Base-by-base conservation (phyloP, 1,284 basidiomycete species). In the Austroboletus olivaceoglutinosus region DNA sequence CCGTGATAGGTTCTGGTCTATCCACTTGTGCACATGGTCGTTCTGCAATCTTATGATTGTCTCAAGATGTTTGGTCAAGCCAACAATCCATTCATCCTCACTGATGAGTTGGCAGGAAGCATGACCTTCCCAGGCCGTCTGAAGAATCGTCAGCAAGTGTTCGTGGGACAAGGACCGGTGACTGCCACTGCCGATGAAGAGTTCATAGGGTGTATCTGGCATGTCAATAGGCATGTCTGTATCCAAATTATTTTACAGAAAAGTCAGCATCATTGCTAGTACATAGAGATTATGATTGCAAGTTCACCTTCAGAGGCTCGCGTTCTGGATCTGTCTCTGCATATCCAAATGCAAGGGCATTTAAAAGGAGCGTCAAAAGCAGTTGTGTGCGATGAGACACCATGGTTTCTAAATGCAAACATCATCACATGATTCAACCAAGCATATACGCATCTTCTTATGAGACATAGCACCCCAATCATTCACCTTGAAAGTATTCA, bases 381-480 rank as follows among this genome's bases (percentile, higher is more conserved):
- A 73, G 57, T 39, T 77, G 73, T 3, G 75, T 77, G 21, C 81
- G 73, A 59, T 83, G 81, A 16, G 76, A 71, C 0, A 75, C 77
- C 59, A 85, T 71, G 9, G 76, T 83, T 68, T 84, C 82, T 85
- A 54, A 18, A 47, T 2, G 8, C 4, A 5, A 36, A 12, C 34
- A 7, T n/a, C 27, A 15, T 53, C 36, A 53, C 1, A 36, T 27
- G 21, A 15, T 43, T 27, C 19, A 25, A 40, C 23, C 39, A 37
- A 40, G 29, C 6, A 31, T 19, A 45, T 6, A 11, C 2, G 7
- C 16, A n/a, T 34, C 2, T 23, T 65, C 77, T 45, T 57, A 83
- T 82, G 80, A 45, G 80, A 80, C 37, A 84, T 66, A 3, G 82
- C 73, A 12, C 80, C 79, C 82, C 83, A 84, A 51, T 84, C 82